Evolutionary conservation across 768 basidiomycete species (phyloP).

Genomic region (Tricholoma bakamatsutake): DNA sequence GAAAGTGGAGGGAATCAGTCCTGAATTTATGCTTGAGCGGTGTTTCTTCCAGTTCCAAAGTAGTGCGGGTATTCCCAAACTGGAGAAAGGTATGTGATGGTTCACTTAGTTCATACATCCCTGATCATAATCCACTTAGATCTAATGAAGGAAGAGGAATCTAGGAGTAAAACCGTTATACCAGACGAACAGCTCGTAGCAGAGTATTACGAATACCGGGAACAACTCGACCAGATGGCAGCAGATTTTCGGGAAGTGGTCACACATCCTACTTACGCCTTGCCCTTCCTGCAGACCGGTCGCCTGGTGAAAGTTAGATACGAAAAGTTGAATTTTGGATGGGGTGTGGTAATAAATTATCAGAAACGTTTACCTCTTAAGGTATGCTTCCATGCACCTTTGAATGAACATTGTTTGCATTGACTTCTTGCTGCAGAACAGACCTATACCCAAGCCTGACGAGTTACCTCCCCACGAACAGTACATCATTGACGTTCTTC

Average conservation of each 20-base stretch:
- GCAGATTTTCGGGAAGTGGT: constrained; percentile 88
- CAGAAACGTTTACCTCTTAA: constrained; percentile 84
- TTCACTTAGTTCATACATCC: constrained; percentile 2
- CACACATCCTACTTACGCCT: constrained; percentile 91
- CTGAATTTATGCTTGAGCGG: constrained; percentile 95
- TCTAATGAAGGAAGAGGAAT: constrained; percentile 64
- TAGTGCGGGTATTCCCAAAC: constrained; percentile 77
- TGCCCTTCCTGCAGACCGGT: constrained; percentile 91
- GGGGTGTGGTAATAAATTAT: constrained; percentile 93
- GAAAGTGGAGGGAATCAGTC: constrained; percentile 97
- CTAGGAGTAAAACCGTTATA: constrained; percentile 58
- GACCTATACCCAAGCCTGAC: constrained; percentile 61
- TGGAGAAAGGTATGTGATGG: constrained; percentile 66
- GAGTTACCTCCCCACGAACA: constrained; percentile 79
- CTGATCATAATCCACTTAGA: constrained; percentile 39
- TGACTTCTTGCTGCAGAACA: constrained; percentile 37
- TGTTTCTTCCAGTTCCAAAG: constrained; percentile 99
- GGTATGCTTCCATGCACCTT: constrained; percentile 31
- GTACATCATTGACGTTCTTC: constrained; percentile 89
- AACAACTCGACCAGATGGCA: constrained; percentile 86
- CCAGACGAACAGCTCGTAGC: constrained; percentile 79
- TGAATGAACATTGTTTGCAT: neutral
- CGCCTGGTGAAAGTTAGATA: constrained; percentile 90
- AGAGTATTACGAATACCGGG: constrained; percentile 90
- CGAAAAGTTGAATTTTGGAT: constrained; percentile 86